phyloP scores from a whole-genome alignment of 129 eudicot species.

The Apium graveolens region DNA sequence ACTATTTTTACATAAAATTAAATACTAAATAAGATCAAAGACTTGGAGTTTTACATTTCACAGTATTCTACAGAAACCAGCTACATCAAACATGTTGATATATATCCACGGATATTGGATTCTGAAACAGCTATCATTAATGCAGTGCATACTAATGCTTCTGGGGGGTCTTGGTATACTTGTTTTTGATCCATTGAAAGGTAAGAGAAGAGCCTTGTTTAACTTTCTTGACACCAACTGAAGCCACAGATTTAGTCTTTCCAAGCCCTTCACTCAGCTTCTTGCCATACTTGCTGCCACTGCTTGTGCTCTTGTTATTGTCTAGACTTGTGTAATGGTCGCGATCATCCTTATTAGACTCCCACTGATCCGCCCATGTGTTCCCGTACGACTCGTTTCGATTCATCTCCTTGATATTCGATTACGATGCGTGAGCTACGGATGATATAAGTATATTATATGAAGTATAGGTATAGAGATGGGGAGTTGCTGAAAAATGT shows the following conservation, averaged over 20 bases:
- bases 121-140: background rate
- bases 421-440: too few relatives aligned
- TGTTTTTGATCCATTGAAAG: background rate
- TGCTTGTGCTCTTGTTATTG: background rate
- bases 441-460: too few relatives aligned
- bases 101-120: too few relatives aligned
- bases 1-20: too few relatives aligned
- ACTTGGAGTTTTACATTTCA: background rate
- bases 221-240: slow-evolving; percentile 2
- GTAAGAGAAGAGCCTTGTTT: background rate
- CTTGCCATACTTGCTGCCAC: background rate
- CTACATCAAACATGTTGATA: background rate
- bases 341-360: background rate
- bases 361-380: slow-evolving; percentile 9
- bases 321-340: background rate
- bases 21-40: too few relatives aligned
- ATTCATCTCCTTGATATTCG: too few relatives aligned
- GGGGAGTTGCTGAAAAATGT: too few relatives aligned
- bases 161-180: background rate
- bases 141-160: background rate
- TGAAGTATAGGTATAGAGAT: too few relatives aligned
- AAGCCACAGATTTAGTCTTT: slow-evolving; percentile 10
- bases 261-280: background rate
- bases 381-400: background rate
- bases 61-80: background rate